Evolutionary conservation across 805 yeast genomes (phyloP), one percentile per base, ranked within the genome.

Genomic region (Saturnispora quitensis): DNA sequence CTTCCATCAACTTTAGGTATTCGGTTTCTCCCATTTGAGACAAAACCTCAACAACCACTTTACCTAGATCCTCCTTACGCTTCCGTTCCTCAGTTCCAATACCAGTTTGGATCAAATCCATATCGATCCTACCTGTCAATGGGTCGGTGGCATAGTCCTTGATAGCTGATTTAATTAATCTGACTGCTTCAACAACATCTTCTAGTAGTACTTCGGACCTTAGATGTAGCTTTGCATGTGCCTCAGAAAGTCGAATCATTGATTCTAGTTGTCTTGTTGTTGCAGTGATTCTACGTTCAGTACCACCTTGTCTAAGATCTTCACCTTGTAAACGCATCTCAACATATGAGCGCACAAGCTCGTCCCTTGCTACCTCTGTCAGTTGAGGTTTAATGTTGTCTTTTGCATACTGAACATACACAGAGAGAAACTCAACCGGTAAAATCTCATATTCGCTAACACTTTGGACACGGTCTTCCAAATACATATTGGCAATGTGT

Each of bases 91-190:
- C 87, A 2, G 87, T 76, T 0, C 97, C 86, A 45, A 90, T 89
- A 46, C 98, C 99, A 0, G 98, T 93, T 70, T 91, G 97, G 28
- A 93, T 90, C 65, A 93, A 74, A 66, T 89, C 97, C 97, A 93
- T 89, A 65, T 93, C 99, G 58, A 93, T 93, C 61, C 93, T 80
- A 31, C 99, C 99, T 0, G 99, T 91, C 35, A 84, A 73, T 24
- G 99, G 99, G 70, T 93, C 99, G 3, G 97, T 93, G 15, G 99
- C 99, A 66, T 93, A 93, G 57, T 93, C 98, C 66, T 93, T 93
- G 58, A 93, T 87, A 13, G 99, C 99, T 3, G 95, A 80, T 60
- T 86, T 82, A 64, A 91, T 93, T 58, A 93, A 74, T 58, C 99
- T 78, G 3, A 90, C 97, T 0, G 98, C 96, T 66, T 93, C 99